Percentiles rank a stretch among this genome's conserved stretches.
These are phyloP conservation scores for Chaetomiaceae sp. DNA, from an alignment of 2,329 filamentous ascomycete genomes.

Conservation along the genomic window DNA sequence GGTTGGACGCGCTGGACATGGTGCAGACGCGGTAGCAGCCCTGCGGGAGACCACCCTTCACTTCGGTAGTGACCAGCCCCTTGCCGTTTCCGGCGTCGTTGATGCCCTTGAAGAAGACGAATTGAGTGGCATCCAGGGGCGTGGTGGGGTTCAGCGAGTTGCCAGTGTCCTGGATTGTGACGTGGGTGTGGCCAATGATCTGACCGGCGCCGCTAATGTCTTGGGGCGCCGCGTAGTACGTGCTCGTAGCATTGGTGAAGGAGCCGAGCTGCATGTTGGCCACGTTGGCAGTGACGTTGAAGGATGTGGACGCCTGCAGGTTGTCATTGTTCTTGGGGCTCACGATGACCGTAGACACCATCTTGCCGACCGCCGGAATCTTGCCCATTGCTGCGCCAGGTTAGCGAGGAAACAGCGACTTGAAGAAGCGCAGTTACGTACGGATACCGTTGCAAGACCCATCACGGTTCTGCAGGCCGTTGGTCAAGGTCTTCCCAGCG, in stretches of 20 bases:
- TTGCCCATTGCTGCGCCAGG: conserved; percentile 46
- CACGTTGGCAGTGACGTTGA: conserved; percentile 47
- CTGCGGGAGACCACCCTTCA: conserved; percentile 35
- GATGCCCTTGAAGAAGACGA: conserved; percentile 38
- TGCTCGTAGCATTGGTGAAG: conserved; percentile 54
- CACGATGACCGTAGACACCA: conserved; percentile 50
- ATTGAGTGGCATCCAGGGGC: conserved; percentile 46
- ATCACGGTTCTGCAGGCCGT: conserved; percentile 50
- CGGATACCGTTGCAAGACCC: conserved; percentile 60
- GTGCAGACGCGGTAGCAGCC: conserved; percentile 41
- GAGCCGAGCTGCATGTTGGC: conserved; percentile 47
- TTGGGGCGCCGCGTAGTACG: conserved; percentile 56
- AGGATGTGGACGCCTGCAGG: conserved; percentile 42
- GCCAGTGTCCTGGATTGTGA: conserved; percentile 52
- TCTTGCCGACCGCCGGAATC: conserved; percentile 47
- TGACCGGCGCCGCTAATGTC: conserved; percentile 41
- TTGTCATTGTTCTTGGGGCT: conserved; percentile 46
- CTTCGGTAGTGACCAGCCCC: conserved; percentile 31
- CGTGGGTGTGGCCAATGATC: conserved; percentile 54
- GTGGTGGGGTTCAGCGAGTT: conserved; percentile 40
- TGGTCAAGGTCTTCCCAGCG: conserved; percentile 47
- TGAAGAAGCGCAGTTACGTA: conserved; percentile 30
- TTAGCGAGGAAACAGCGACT: background rate
- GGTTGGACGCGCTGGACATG: conserved; percentile 36
- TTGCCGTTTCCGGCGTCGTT: conserved; percentile 35